Base-by-base conservation (phyloP, 2,329 filamentous ascomycete species). In the Canariomyces notabilis region DNA sequence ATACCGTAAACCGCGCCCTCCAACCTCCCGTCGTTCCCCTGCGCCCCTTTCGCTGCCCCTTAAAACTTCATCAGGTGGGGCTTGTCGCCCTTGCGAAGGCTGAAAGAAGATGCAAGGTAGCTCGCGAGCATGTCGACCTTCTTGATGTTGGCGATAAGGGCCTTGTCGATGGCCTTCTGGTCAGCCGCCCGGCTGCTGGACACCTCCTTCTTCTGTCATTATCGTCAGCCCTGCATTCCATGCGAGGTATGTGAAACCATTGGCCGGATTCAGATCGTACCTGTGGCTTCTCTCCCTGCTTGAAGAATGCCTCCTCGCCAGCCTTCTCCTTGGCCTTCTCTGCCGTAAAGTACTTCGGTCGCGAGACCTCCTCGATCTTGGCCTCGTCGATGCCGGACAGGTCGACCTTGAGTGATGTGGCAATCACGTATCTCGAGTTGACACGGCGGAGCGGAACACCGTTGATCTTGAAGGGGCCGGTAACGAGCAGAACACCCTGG, bases 21-120 rank as follows among this genome's bases (percentile, higher is more conserved):
- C 56, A 60, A 60, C 54, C 57, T 52, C 50, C 44, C 56, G 54
- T 48, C 51, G 54, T 51, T 46, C 50, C 49, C 46, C 38, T 44
- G 35, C 39, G 21, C 42, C 16, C 14, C 44, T 32, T n/a, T n/a
- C n/a, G n/a, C n/a, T n/a, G n/a, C 34, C 39, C 48, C 54, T 55
- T 96, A 98, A 83, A 91, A 98, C 77, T 88, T 87, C 93, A 98
- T 97, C 84, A 95, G 88, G 79, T 98, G 93, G 76, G 93, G 93
- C 85, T 91, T 90, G 82, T 98, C 91, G 69, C 93, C 93, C 81
- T 90, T 96, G 78, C 91, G 87, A 75, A 98, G 85, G 83, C 87
- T 94, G 87, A 98, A 98, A 71, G 85, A 89, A 74, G 85, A 88
- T 69, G 81, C 81, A 65, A 98, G 88, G 83, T 98, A 98, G 77